These are phyloP conservation scores for Raffaelea arxii DNA, from an alignment of 2,329 filamentous ascomycete genomes.

Conservation along the genomic window DNA sequence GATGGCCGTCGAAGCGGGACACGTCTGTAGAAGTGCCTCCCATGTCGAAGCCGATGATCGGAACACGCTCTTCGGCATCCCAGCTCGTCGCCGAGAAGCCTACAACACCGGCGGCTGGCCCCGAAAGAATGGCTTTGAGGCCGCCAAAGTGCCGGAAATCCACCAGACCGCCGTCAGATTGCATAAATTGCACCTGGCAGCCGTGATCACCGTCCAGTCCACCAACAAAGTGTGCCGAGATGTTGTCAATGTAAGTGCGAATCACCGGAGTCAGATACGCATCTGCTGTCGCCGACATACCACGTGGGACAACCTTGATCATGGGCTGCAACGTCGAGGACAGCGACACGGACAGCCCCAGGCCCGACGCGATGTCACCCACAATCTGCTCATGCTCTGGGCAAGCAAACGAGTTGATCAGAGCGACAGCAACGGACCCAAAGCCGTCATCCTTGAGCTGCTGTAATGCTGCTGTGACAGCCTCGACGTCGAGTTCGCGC, in stretches of 20 bases:
- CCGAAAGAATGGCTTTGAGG: constrained; percentile 38
- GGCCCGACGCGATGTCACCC: constrained; percentile 3
- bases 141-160: constrained; percentile 10
- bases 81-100: constrained; percentile 60
- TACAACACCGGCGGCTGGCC: constrained; percentile 48
- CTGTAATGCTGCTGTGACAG: too few relatives aligned
- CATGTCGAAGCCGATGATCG: constrained; percentile 4
- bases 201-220: constrained; percentile 35
- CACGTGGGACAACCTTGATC: constrained; percentile 62
- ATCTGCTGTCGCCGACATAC: constrained; percentile 60
- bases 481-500: too few relatives aligned
- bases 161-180: constrained; percentile 43
- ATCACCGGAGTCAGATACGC: constrained; percentile 65
- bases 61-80: background rate
- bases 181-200: constrained; percentile 55
- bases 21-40: constrained; percentile 10
- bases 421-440: constrained; percentile 24
- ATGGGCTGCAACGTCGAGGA: constrained; percentile 26
- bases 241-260: constrained; percentile 58
- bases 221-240: constrained; percentile 33
- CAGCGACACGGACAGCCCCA: background rate
- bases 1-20: constrained; percentile 32
- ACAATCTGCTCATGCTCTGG: constrained; percentile 10
- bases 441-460: constrained; percentile 52
- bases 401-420: constrained; percentile 9